phyloP scores from a whole-genome alignment of 257 asterid species.

The Solanum sparsipilum region DNA sequence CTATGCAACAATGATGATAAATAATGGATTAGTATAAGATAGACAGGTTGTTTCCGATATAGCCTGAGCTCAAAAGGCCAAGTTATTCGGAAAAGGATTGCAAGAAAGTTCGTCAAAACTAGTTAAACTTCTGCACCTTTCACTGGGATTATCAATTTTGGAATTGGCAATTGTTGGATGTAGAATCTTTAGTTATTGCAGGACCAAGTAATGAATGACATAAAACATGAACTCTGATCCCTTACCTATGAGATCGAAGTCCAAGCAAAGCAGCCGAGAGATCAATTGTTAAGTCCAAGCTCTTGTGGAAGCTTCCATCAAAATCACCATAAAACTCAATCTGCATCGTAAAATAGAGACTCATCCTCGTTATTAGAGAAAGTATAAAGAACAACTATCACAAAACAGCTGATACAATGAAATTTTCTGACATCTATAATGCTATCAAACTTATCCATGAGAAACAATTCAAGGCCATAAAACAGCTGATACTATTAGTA shows the following conservation, averaged over 20 bases:
- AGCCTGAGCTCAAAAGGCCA: not conserved
- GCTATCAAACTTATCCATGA: not conserved
- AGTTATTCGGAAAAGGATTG: not conserved
- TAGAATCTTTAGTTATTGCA: not conserved
- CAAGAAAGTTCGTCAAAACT: not conserved
- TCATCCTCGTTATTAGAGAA: not conserved
- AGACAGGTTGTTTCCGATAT: not conserved
- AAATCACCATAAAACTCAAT: conserved; percentile 95
- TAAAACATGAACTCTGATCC: not conserved
- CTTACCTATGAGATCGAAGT: conserved; percentile 73
- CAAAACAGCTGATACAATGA: not conserved
- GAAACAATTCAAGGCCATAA: not conserved
- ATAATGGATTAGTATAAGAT: not conserved
- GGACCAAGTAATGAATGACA: not conserved
- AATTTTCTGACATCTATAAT: not conserved
- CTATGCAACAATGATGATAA: conserved; percentile 16
- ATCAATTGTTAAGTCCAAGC: conserved; percentile 65
- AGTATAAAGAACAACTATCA: not conserved
- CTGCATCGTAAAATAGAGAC: conserved; percentile 22
- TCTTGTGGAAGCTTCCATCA: conserved; percentile 92
- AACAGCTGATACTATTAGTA: not conserved
- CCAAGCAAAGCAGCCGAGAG: conserved; percentile 84
- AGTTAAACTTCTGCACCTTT: not conserved
- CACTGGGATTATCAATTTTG: not conserved
- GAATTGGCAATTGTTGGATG: not conserved